A percentile compares a stretch with the other conserved stretches of the same genome.
These are phyloP conservation scores for Diddensiella santjacobensis DNA, from an alignment of 805 yeast genomes.

Conservation along the genomic window DNA sequence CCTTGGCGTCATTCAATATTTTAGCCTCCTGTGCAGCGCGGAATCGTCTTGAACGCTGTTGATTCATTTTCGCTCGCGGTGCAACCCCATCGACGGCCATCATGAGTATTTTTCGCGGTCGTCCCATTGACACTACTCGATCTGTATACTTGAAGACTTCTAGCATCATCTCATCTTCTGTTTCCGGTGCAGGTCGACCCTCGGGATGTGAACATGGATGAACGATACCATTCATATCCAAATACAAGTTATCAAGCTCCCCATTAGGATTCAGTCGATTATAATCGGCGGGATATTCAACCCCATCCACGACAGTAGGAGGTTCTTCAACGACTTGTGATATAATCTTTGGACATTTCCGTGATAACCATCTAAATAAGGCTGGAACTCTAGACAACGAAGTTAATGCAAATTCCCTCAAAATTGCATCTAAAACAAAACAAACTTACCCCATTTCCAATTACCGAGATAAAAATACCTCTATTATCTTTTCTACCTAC, in stretches of 20 bases:
- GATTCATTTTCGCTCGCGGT: constrained; percentile 98
- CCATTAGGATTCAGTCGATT: constrained; percentile 87
- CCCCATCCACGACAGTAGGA: constrained; percentile 51
- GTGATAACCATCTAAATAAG: constrained; percentile 90
- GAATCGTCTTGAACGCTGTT: constrained; percentile 93
- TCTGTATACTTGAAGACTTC: constrained; percentile 93
- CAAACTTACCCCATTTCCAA: background rate
- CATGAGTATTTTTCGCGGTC: constrained; percentile 88
- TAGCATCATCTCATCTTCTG: constrained; percentile 94
- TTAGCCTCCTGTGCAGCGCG: constrained; percentile 93
- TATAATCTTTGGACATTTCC: constrained; percentile 90
- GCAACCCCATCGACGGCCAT: constrained; percentile 99
- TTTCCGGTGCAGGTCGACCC: constrained; percentile 90
- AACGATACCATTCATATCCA: constrained; percentile 98
- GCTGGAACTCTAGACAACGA: constrained; percentile 74
- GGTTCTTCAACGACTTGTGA: constrained; percentile 82
- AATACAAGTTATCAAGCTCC: constrained; percentile 85
- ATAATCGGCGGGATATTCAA: constrained; percentile 61
- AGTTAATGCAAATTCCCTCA: background rate
- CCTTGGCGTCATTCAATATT: constrained; percentile 65
- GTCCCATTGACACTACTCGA: constrained; percentile 85
- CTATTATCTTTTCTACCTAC: too few species aligned
- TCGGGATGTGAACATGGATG: constrained; percentile 99
- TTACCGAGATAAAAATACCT: too few species aligned
- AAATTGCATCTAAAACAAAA: background rate